Evolutionary conservation across 768 basidiomycete species (phyloP), one percentile per base, ranked within the genome.

Genomic region (Dictyophora rubrovolvata): DNA sequence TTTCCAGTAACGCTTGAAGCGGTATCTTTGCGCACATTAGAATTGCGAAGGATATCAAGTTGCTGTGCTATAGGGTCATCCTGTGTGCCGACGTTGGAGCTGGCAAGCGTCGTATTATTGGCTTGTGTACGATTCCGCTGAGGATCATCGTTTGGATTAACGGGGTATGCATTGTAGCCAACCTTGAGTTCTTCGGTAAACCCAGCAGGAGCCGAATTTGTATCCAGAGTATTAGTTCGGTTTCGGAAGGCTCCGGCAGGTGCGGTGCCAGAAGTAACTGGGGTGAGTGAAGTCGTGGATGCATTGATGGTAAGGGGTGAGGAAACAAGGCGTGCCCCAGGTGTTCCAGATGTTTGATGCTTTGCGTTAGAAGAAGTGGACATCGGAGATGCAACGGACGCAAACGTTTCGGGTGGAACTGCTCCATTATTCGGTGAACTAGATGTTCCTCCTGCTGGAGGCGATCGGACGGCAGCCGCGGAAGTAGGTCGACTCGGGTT

Each of bases 151-250:
- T 68, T 74, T 17, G 79, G 77, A 69, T 89, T 84, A 9, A 86
- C 87, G 49, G 75, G 79, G 69, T 86, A 90, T 1, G 84, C 75
- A 53, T 80, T 79, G 34, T 74, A 72, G 1, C 88, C 89, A 18
- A 89, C 80, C 67, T 81, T 84, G 68, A 89, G 83, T 68, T 78
- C 87, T 65, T 84, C 84, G 36, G 85, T 78, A 0, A 82, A 75
- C 63, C 86, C 84, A 10, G 78, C 77, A 21, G 75, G 71, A 21
- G 79, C 42, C 12, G 42, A 9, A n/a, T 12, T 42, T 4, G 42
- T 42, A 12, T 42, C 42, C 11, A n/a, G 10, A 14, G 42, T 42
- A 42, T 42, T 42, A 4, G 42, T n/a, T 42, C 42, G 12, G n/a
- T 67, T 75, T 73, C 2, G 71, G 65, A 61, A 69, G 62, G 65